Base-by-base conservation (phyloP, 441 rosid species). In the Bocquillonia castaneifolia region DNA sequence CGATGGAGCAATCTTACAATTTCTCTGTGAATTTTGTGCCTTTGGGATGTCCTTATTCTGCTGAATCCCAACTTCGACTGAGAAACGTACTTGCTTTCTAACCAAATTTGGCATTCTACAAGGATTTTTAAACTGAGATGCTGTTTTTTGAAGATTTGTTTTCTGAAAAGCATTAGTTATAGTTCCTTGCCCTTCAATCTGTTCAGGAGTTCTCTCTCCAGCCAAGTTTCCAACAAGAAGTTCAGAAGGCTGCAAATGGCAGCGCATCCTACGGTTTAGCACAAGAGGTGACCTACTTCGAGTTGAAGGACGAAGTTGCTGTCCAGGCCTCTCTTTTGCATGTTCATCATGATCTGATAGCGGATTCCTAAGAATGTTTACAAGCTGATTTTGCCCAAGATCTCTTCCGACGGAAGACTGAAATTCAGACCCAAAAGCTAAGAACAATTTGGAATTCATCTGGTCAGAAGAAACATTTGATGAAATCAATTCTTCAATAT, bases 21-120 rank as follows among this genome's bases (percentile, higher is more conserved):
- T 74, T 74, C 60, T 61, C 25, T 56, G 65, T 22, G 69, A 67
- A 62, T 73, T 57, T 72, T 26, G 58, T 28, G 60, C 65, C 66
- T 76, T 52, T 40, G 34, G 47, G 18, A 48, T 28, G 70, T 56
- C 68, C 71, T 71, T 79, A 25, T 61, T 60, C 73, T 55, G 63
- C 42, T 63, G 74, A 68, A 63, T 73, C 63, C 64, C 61, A 31
- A 70, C 55, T 57, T 74, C 74, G 59, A 69, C 66, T 36, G 83
- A 68, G 68, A 82, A 84, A 67, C 47, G 68, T 51, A 86, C 88
- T 36, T 62, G 72, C 78, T 83, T 88, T 77, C 80, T 77, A 23
- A 48, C 28, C 66, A 60, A 65, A 63, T 62, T 65, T 14, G 25
- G 47, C 47, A 42, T 29, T 37, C 32, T n/a, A 36, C 6, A 6